Conservation (phyloP, 2,329 filamentous ascomycete genomes). For the Apiospora phragmitis region DNA sequence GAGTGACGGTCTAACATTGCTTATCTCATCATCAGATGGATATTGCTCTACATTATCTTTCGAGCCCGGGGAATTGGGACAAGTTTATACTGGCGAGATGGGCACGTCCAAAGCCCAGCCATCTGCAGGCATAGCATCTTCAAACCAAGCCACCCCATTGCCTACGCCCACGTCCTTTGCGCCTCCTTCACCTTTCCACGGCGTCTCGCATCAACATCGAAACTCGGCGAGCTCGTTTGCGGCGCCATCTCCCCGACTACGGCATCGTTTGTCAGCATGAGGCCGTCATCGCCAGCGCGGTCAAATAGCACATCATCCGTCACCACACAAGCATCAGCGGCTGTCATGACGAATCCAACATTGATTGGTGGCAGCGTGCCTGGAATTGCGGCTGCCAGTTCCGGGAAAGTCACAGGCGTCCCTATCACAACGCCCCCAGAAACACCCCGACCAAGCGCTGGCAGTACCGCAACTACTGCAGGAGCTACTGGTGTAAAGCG, state of each 20-base stretch:
- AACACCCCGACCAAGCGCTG: conserved; percentile 58
- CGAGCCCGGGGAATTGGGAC: conserved; percentile 77
- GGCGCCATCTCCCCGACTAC: conserved; percentile 60
- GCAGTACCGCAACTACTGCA: conserved; percentile 53
- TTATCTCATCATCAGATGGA: conserved; percentile 97
- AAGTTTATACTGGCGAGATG: conserved; percentile 72
- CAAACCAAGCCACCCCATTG: conserved; percentile 67
- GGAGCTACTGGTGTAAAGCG: conserved; percentile 25
- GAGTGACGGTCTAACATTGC: conserved; percentile 72
- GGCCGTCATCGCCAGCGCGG: conserved; percentile 76
- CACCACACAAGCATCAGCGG: conserved; percentile 60
- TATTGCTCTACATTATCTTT: conserved; percentile 95
- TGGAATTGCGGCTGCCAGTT: conserved; percentile 72
- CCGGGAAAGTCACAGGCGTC: conserved; percentile 60
- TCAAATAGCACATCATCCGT: conserved; percentile 86
- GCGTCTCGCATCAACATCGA: conserved; percentile 54
- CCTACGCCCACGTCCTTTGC: conserved; percentile 67
- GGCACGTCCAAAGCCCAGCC: conserved; percentile 48
- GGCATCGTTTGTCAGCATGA: conserved; percentile 59
- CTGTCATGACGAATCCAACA: conserved; percentile 73
- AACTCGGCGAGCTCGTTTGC: conserved; percentile 59
- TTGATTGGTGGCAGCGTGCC: conserved; percentile 78
- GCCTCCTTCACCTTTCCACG: conserved; percentile 59
- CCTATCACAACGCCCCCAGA: conserved; percentile 89
- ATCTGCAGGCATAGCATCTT: conserved; percentile 38